Conservation (phyloP, 805 yeast species). For the Candida maesae region DNA sequence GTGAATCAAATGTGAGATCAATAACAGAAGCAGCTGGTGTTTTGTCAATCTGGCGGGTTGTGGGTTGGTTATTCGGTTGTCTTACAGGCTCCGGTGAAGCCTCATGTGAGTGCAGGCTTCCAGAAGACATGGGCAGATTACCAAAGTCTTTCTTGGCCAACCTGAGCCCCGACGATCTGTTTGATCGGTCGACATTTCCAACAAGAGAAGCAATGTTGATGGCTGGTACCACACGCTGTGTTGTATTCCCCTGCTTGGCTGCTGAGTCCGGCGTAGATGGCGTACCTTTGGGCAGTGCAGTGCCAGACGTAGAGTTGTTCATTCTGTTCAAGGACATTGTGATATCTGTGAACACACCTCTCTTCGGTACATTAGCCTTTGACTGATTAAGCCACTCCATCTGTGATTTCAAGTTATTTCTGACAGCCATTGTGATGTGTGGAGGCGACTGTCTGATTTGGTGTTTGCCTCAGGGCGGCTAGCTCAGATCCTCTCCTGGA, state of each 20-base stretch:
- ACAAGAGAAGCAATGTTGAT: conserved; percentile 6
- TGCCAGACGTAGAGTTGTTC: too few species aligned
- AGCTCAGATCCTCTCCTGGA: background rate
- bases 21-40: conserved; percentile 10
- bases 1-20: conserved; percentile 28
- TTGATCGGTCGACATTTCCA: conserved; percentile 9
- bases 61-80: conserved; percentile 4
- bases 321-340: conserved; percentile 3
- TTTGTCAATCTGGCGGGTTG: background rate
- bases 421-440: conserved; percentile 10
- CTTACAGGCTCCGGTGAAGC: conserved; percentile 18
- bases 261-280: background rate
- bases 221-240: background rate
- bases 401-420: conserved; percentile 28
- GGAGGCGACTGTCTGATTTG: background rate
- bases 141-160: conserved; percentile 21
- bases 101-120: background rate
- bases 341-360: conserved; percentile 14
- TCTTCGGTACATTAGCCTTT: conserved; percentile 21
- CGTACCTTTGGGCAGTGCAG: background rate
- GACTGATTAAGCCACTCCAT: conserved; percentile 26
- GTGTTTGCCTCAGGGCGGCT: background rate
- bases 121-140: conserved; percentile 7
- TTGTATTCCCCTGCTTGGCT: background rate
- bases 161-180: conserved; percentile 18